phyloP scores from a whole-genome alignment of 1,284 basidiomycete species.

The Porodaedalea pini region DNA sequence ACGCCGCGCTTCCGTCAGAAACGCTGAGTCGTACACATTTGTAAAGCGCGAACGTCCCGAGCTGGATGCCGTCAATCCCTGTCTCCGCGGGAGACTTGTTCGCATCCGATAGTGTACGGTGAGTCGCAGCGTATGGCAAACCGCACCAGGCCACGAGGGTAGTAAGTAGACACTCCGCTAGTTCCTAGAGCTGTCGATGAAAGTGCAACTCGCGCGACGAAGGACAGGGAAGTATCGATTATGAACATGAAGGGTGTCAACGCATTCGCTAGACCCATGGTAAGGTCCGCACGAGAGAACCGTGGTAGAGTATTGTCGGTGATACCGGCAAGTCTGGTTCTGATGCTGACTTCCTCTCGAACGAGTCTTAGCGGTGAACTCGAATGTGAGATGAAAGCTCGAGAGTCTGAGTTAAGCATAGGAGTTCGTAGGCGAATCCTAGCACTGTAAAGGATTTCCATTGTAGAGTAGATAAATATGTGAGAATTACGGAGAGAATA shows the following conservation, averaged over 20 bases:
- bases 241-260: constrained; percentile 79
- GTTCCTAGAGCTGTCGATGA: constrained; percentile 69
- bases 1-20: constrained; percentile 64
- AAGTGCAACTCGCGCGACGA: constrained; percentile 66
- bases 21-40: constrained; percentile 72
- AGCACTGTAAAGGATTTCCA: too few relatives aligned
- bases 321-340: too few relatives aligned
- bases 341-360: too few relatives aligned
- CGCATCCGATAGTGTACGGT: constrained; percentile 35
- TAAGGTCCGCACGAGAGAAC: constrained; percentile 71
- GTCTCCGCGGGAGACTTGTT: constrained; percentile 33
- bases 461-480: too few relatives aligned
- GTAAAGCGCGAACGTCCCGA: constrained; percentile 66
- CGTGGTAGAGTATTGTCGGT: too few relatives aligned
- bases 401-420: too few relatives aligned
- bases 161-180: constrained; percentile 57
- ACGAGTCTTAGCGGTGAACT: too few relatives aligned
- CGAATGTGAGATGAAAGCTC: too few relatives aligned
- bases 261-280: constrained; percentile 62
- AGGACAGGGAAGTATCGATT: constrained; percentile 61
- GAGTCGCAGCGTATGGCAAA: constrained; percentile 46
- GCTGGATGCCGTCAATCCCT: constrained; percentile 52
- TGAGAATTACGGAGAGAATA: too few relatives aligned
- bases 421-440: too few relatives aligned
- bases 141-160: constrained; percentile 72